Evolutionary conservation across 106 monocot species (phyloP), one percentile per base, ranked within the genome.

Genomic region (Chionographis japonica): DNA sequence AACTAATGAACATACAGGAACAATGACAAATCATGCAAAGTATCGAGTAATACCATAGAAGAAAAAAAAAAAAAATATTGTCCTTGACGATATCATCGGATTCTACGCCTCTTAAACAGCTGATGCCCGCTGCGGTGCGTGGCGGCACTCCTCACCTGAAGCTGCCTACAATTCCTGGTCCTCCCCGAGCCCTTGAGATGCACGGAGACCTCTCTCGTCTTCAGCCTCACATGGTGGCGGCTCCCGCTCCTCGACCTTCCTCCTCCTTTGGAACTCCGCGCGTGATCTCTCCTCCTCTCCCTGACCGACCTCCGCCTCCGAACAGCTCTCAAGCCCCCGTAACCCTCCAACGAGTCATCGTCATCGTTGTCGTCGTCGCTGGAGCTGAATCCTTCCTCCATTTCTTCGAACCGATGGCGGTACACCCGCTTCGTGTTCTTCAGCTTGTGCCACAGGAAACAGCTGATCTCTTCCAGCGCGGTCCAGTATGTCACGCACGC

Each of bases 391-490:
- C 77, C 93, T 61, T 84, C 78, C 81, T 93, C 93, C 27, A 86
- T 60, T 63, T 84, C 84, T 61, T 83, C 54, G 19, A 69, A 73
- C 35, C 73, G 74, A 27, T 52, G 75, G 19, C 77, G 81, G 13
- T 89, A 63, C 3, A 80, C 84, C 11, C 89, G 73, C 42, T 84
- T 86, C 0, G 89, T 82, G 65, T 82, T 80, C 68, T 71, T 89
- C 19, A 89, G 50, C 55, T 93, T 93, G 78, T 84, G 78, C 86
- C 86, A 93, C n/a, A 89, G 62, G 42, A 93, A 86, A 50, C 81
- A 89, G 40, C 61, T 66, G 6, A 89, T 75, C 4, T 84, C 81
- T 70, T 78, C 80, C 52, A 93, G 1, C 35, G 79, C 86, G 19
- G 78, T 76, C 74, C 73, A 93, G 74, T 89, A 93, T 2, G 84